phyloP scores from a whole-genome alignment of 2,329 filamentous ascomycete genomes.

The Byssoonygena ceratinophila region DNA sequence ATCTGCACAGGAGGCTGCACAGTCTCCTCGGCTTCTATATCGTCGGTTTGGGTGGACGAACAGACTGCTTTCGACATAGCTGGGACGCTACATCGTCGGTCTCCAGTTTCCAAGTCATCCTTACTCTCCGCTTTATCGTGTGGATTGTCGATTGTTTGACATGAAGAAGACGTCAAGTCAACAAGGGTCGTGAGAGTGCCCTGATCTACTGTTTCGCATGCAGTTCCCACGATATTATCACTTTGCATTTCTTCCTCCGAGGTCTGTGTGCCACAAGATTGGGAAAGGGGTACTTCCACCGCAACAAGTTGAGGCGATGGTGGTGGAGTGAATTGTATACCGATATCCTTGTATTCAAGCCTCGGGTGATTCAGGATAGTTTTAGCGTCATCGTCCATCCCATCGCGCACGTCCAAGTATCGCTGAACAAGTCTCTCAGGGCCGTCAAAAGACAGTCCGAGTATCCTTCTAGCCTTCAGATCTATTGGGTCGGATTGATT shows the following conservation, averaged over 20 bases:
- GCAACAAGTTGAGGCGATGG: constrained; percentile 57
- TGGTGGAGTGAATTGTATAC: constrained; percentile 73
- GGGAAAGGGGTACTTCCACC: constrained; percentile 3
- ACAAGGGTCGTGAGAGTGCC: constrained; percentile 26
- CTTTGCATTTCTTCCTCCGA: not conserved
- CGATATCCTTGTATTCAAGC: constrained; percentile 59
- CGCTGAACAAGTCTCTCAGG: constrained; percentile 12
- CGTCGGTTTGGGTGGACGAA: constrained; percentile 28
- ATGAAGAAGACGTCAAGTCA: constrained; percentile 35
- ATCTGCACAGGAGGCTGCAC: constrained; percentile 10
- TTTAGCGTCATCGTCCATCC: constrained; percentile 33
- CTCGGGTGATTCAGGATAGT: constrained; percentile 27
- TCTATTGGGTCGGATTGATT: constrained; percentile 31
- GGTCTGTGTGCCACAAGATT: constrained; percentile 5
- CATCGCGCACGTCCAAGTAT: constrained; percentile 2
- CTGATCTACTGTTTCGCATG: constrained; percentile 21
- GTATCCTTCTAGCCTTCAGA: constrained; percentile 37
- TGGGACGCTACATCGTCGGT: not conserved
- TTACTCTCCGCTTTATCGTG: constrained; percentile 30
- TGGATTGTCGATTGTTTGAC: constrained; percentile 34
- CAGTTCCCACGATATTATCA: not conserved
- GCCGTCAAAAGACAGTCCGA: constrained; percentile 35
- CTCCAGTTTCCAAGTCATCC: constrained; percentile 21
- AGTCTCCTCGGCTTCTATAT: constrained; percentile 1
- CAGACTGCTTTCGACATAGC: constrained; percentile 14